Evolutionary conservation across 345 rosid genomes (phyloP).

Genomic region (Garcia nutans): DNA sequence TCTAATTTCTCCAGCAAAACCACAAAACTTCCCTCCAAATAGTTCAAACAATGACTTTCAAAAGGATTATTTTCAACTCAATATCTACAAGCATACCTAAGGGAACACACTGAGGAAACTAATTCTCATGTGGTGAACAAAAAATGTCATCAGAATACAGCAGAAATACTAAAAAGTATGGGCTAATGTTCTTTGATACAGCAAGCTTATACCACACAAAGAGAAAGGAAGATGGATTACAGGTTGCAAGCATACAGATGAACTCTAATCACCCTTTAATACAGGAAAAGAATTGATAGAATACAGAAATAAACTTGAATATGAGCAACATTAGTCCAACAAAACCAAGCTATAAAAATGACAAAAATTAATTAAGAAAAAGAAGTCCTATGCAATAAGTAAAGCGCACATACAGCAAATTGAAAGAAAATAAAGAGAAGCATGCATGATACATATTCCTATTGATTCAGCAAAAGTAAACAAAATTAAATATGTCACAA

Average conservation of each 20-base stretch:
- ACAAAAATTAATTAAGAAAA: background rate
- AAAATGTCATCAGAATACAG: background rate
- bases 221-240: background rate
- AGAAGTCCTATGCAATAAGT: background rate
- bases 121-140: background rate
- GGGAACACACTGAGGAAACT: background rate
- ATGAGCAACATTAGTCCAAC: background rate
- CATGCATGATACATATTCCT: background rate
- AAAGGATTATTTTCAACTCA: no score
- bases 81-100: background rate
- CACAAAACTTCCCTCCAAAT: background rate
- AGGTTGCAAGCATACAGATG: background rate
- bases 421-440: background rate
- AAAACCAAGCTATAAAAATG: background rate
- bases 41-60: background rate
- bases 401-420: background rate
- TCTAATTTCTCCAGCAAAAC: background rate
- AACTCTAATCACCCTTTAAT: background rate
- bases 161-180: background rate
- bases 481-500: background rate
- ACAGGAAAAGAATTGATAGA: background rate
- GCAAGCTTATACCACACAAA: background rate
- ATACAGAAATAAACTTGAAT: background rate
- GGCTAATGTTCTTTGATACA: background rate
- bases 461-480: background rate